phyloP scores from a whole-genome alignment of 164 flowering plant species.

The Aristolochia californica region DNA sequence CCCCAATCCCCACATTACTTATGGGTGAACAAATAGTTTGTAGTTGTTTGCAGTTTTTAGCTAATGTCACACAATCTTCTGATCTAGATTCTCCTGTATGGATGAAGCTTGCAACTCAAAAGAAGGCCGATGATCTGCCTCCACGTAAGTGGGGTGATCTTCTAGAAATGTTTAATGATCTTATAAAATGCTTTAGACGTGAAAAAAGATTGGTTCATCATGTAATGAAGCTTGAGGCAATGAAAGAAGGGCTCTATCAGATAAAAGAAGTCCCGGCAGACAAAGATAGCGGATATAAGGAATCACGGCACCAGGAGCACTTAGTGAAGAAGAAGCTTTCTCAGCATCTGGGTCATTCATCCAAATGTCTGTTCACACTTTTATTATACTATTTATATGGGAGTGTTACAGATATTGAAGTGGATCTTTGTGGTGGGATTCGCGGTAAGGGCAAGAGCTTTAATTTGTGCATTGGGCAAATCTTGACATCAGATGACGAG shows the following conservation, averaged over 20 bases:
- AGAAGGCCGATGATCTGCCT: slow-evolving; percentile 15
- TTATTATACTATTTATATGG: slow-evolving; percentile 58
- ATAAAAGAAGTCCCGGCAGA: slow-evolving; percentile 65
- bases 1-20: slow-evolving; percentile 16
- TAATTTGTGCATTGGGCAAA: slow-evolving; percentile 56
- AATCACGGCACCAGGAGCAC: slow-evolving; percentile 49
- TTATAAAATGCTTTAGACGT: slow-evolving; percentile 32
- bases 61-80: slow-evolving; percentile 21
- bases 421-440: slow-evolving; percentile 63
- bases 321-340: slow-evolving; percentile 64
- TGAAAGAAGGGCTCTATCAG: slow-evolving; percentile 86
- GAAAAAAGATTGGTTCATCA: slow-evolving; percentile 29
- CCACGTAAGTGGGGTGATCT: slow-evolving; percentile 38
- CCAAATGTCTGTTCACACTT: slow-evolving; percentile 69
- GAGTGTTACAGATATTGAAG: slow-evolving; percentile 45
- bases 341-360: slow-evolving; percentile 60
- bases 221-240: slow-evolving; percentile 48
- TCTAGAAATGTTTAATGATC: slow-evolving; percentile 62
- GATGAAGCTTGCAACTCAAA: slow-evolving; percentile 56
- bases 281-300: slow-evolving; percentile 62
- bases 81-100: slow-evolving; percentile 55
- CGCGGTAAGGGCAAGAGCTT: slow-evolving; percentile 19
- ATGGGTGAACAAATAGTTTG: slow-evolving; percentile 57
- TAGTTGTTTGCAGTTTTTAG: slow-evolving; percentile 42
- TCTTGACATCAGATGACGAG: slow-evolving; percentile 59